A percentile compares a stretch with the other conserved stretches of the same genome.
Conservation (phyloP, 441 rosid genomes). For the Kokia cookei region DNA sequence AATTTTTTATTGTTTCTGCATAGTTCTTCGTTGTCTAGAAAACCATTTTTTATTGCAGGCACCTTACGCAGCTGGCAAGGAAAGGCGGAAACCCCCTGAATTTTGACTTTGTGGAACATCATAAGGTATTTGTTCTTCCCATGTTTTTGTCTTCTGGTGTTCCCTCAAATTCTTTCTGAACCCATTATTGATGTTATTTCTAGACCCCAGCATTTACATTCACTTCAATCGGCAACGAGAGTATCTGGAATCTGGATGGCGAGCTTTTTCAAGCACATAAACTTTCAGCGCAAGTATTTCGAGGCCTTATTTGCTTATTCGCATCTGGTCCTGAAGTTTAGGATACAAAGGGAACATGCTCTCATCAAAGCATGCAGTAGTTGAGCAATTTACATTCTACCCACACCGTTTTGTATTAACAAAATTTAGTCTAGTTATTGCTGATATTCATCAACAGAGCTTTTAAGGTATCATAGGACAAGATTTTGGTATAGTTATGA, state of each 20-base stretch:
- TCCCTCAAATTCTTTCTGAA: background rate
- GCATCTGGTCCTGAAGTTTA: slow-evolving; percentile 92
- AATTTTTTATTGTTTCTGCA: background rate
- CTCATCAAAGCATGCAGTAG: background rate
- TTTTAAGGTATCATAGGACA: background rate
- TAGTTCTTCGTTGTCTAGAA: background rate
- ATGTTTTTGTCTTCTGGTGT: background rate
- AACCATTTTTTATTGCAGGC: slow-evolving; percentile 40
- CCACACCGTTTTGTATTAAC: background rate
- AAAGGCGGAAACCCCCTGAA: slow-evolving; percentile 74
- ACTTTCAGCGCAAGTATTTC: slow-evolving; percentile 88
- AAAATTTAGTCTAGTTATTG: background rate
- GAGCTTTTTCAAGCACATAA: slow-evolving; percentile 84
- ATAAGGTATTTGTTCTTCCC: slow-evolving; percentile 43
- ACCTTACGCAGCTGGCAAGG: slow-evolving; percentile 81
- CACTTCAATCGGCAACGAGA: slow-evolving; percentile 69
- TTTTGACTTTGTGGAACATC: slow-evolving; percentile 84
- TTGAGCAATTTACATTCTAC: background rate
- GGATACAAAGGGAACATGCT: slow-evolving; percentile 12
- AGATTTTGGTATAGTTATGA: background rate
- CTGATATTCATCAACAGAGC: background rate
- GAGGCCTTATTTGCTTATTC: slow-evolving; percentile 72
- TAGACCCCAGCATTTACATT: slow-evolving; percentile 88
- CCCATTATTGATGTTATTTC: background rate
- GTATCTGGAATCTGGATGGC: slow-evolving; percentile 93